Evolutionary conservation across 2,329 filamentous ascomycete genomes (phyloP).

Genomic region (Pezicula carpinea): DNA sequence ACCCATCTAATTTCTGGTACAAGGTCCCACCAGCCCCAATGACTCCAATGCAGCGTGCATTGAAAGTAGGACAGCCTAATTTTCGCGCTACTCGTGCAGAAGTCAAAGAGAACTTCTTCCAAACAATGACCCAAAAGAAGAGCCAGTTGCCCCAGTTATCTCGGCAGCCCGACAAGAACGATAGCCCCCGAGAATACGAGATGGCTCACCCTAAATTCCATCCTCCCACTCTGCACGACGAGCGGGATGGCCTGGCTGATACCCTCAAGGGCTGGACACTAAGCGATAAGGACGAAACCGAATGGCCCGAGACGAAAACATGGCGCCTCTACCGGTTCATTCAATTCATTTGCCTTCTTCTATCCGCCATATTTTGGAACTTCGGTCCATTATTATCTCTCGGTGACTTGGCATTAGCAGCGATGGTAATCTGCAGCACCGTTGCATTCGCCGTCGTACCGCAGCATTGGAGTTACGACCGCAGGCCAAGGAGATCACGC

Average conservation of each 20-base stretch:
- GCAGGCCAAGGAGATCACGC: too few species aligned
- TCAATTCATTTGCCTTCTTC: not conserved
- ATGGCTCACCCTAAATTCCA: not conserved
- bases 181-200: not conserved
- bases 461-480: not conserved
- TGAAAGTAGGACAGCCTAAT: not conserved
- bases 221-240: not conserved
- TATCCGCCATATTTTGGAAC: not conserved
- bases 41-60: not conserved
- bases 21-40: not conserved
- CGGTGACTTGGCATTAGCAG: not conserved
- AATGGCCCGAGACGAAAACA: not conserved
- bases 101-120: conserved; percentile 1
- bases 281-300: not conserved
- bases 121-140: not conserved
- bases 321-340: not conserved
- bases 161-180: not conserved
- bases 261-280: not conserved
- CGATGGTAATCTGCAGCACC: not conserved
- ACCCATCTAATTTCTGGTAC: conserved; percentile 1
- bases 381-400: not conserved
- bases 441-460: not conserved
- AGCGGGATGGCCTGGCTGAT: not conserved
- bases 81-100: not conserved
- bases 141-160: not conserved